Base-by-base conservation (phyloP, 495 filamentous ascomycete species). In the Coniosporium apollinis region DNA sequence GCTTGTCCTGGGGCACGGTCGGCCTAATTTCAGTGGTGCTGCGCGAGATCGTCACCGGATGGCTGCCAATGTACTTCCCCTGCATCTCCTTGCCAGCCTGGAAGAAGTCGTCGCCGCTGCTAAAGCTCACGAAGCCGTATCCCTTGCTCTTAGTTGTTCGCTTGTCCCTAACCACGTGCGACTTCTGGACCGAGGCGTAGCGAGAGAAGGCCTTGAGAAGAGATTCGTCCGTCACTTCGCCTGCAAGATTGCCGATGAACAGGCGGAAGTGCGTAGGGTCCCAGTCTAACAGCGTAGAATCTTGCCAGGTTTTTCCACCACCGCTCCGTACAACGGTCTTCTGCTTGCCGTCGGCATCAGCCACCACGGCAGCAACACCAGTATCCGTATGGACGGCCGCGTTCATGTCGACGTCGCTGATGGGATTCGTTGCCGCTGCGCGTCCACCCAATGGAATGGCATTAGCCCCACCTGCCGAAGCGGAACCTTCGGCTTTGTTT, bases 201-300 rank as follows among this genome's bases (percentile, higher is more conserved):
- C 76, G 74, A 1, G 80, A 62, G 48, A 97, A 97, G 1, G 89
- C 89, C 57, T 97, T 96, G 46, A 87, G 63, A 7, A 97, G 59
- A 2, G 82, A 87, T 24, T 97, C 89, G 55, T 97, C 91, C 4
- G 91, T 96, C 8, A 93, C 89, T 61, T 97, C 89, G 37, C 89
- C 89, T n/a, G 89, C 91, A 17, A 97, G 70, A 52, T 97, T 97
- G 31, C 89, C 89, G 13, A 96, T 82, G 53, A 94, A 94, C 11
- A 97, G 66, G 3, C 89, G 79, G 47, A 94, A 83, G 58, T 97
- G 91, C 1, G 80, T 69, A 0, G 91, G 91, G 49, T 97, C 84
- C 89, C 89, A 97, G 48, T 97, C 91, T 0, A 94, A 65, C 0
- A 97, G 70, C 0, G 78, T 70, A 9, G 74, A 58, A 55, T 97